Conservation (phyloP, 257 asterid genomes). For the Anisodus acutangulus region DNA sequence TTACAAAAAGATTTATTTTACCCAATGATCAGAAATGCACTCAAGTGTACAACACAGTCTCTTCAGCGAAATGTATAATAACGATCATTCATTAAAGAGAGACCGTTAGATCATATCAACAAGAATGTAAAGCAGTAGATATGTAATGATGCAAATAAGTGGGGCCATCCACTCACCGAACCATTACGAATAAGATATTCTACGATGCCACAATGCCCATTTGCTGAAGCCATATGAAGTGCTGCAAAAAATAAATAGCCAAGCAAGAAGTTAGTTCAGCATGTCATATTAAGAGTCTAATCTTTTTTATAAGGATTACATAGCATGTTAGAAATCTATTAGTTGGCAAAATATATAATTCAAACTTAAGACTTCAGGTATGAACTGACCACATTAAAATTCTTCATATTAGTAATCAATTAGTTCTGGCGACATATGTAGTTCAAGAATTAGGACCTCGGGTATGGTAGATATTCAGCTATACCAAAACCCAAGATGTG, state of each 20-base stretch:
- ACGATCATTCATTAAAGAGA: background rate
- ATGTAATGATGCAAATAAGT: conserved; percentile 4
- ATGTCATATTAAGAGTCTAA: background rate
- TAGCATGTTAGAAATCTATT: background rate
- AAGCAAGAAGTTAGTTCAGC: background rate
- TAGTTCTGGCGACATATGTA: background rate
- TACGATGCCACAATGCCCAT: conserved; percentile 74
- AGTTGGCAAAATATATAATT: background rate
- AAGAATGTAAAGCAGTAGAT: background rate
- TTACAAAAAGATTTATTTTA: background rate
- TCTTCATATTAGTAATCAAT: background rate
- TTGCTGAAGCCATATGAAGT: conserved; percentile 97
- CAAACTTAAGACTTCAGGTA: background rate
- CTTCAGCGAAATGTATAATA: background rate
- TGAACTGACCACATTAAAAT: background rate
- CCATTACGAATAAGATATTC: conserved; percentile 73
- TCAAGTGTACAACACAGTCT: background rate
- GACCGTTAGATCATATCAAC: background rate
- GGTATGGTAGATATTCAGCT: background rate
- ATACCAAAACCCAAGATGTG: background rate
- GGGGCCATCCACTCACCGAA: conserved; percentile 53
- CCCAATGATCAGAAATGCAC: background rate
- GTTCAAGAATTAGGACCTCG: background rate
- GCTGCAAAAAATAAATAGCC: conserved; percentile 54
- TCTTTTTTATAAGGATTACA: background rate